These are phyloP conservation scores for Mycena kentingensis DNA, from an alignment of 768 basidiomycete genomes.

Conservation along the genomic window DNA sequence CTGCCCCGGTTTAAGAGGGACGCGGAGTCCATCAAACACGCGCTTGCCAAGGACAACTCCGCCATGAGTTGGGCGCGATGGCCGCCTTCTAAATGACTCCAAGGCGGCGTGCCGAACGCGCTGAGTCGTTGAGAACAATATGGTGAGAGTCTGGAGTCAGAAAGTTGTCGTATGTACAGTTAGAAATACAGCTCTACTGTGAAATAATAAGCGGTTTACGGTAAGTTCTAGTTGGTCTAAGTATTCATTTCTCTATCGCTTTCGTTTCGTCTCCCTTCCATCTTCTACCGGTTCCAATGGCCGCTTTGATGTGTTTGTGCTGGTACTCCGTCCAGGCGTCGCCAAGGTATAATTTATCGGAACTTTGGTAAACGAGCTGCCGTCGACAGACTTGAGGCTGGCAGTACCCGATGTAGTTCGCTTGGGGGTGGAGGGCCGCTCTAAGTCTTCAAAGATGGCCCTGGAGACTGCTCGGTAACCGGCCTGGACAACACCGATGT, in stretches of 20 bases:
- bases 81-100: neutral
- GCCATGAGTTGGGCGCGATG: neutral
- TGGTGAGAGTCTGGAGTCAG: too few species aligned
- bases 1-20: neutral
- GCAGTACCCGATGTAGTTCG: conserved; percentile 25
- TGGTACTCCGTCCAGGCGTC: conserved; percentile 29
- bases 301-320: neutral
- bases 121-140: too few species aligned
- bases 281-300: neutral
- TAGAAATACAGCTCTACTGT: too few species aligned
- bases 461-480: conserved; percentile 57
- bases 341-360: conserved; percentile 35
- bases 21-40: too few species aligned
- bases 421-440: conserved; percentile 35
- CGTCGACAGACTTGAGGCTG: conserved; percentile 32
- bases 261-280: neutral
- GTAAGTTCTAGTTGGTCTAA: too few species aligned
- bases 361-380: conserved; percentile 54
- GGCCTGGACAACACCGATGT: conserved; percentile 64
- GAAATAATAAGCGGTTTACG: too few species aligned
- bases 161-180: too few species aligned
- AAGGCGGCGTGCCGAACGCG: neutral
- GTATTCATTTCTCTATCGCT: too few species aligned
- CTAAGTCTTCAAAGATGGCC: conserved; percentile 27
- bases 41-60: neutral